Percentiles rank a stretch among this genome's conserved stretches.
phyloP scores from a whole-genome alignment of 176 grass and related monocot genomes.

The barley (Hordeum vulgare) region DNA sequence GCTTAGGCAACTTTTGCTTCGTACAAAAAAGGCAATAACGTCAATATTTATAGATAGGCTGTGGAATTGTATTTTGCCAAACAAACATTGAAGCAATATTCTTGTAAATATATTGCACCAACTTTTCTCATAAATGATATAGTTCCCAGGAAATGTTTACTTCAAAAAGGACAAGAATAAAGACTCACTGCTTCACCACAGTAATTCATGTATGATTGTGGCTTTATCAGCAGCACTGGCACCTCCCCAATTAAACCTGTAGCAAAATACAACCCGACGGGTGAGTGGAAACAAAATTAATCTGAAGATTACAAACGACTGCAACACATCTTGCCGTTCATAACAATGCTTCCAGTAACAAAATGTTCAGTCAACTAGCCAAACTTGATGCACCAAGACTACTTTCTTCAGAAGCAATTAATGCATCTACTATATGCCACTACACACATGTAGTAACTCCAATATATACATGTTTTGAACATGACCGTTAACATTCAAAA shows the following conservation, averaged over 20 bases:
- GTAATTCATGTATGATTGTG: slow-evolving; percentile 95
- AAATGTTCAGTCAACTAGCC: not conserved
- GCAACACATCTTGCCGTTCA: not conserved
- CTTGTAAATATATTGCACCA: not conserved
- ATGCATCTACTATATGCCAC: not conserved
- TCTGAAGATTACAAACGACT: not conserved
- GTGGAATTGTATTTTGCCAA: not conserved
- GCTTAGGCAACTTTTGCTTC: slow-evolving; percentile 3
- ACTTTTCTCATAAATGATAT: slow-evolving; percentile 4
- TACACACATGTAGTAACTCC: slow-evolving; percentile 2
- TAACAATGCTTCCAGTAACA: not conserved
- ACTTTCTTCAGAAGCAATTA: slow-evolving; percentile 11
- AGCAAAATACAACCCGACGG: slow-evolving; percentile 30
- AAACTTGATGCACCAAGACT: not conserved
- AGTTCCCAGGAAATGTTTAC: not conserved
- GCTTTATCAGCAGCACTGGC: slow-evolving; percentile 80
- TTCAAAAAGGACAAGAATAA: slow-evolving; percentile 11
- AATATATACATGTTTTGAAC: not conserved
- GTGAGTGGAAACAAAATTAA: slow-evolving; percentile 9
- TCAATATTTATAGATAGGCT: not conserved
- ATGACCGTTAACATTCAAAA: not conserved
- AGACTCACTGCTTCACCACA: slow-evolving; percentile 73
- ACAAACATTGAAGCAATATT: not conserved
- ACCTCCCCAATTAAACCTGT: slow-evolving; percentile 89
- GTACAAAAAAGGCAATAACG: not conserved